Base-by-base conservation (phyloP, 2,329 filamentous ascomycete genomes). In the Xylaria sp. region DNA sequence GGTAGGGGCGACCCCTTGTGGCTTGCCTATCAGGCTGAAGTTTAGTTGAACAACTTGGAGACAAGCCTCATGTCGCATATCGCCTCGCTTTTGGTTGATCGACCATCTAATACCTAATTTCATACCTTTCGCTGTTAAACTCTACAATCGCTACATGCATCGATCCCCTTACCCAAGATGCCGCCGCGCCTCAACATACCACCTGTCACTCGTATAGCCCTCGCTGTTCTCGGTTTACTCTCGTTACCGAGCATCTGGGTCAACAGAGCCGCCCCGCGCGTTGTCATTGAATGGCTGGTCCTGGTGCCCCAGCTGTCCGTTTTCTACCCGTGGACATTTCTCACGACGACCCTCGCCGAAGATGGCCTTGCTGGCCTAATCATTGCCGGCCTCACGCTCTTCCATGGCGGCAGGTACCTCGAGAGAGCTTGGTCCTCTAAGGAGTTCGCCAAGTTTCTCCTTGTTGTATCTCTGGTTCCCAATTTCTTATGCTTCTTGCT, bases 381-480 rank as follows among this genome's bases (percentile, higher is more conserved):
- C 29, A 89, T 97, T 66, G 93, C 93, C 57, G 90, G 87, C 32
- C 84, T 91, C 51, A 94, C 94, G 0, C 82, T 98, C 63, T 97
- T 94, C 81, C 93, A 97, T 83, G 95, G 95, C 64, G 96, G 96
- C 10, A 90, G 94, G 75, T 99, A 99, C 80, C 88, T 99, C 25
- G 96, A 99, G 86, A 87, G 96, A 77, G 95, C 96, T 40, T 99
- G 95, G 96, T 94, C 94, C 37, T 95, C 93, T 29, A 88, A 88
- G 66, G 95, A 98, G 80, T 93, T 98, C 79, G 93, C 90, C 76
- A 98, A 97, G 81, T 98, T 98, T 79, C 84, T 98, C 57, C 83
- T 92, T 18, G 86, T 97, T 72, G 87, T 91, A 58, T 86, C 92
- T 16, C 80, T 97, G 76, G 85, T 97, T 64, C 94, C 96, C 40